Evolutionary conservation across 1,284 basidiomycete genomes (phyloP).

Genomic region (Moesziomyces globuligerus): DNA sequence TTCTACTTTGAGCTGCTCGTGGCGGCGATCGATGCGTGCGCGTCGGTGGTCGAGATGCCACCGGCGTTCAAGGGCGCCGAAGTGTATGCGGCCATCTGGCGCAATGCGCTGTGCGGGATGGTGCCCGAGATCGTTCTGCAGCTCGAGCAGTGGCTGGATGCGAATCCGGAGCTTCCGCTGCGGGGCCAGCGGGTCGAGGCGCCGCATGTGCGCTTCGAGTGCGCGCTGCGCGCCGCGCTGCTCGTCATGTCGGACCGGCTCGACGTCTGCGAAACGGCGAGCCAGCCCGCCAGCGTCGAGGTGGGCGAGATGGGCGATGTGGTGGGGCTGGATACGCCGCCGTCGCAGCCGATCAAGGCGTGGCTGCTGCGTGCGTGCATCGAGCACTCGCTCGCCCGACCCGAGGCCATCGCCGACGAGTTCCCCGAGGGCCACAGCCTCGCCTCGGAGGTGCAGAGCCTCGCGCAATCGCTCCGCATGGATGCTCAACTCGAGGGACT

Average conservation of each 20-base stretch:
- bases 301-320: slow-evolving; percentile 16
- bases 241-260: slow-evolving; percentile 27
- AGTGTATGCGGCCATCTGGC: slow-evolving; percentile 38
- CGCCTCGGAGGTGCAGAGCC: slow-evolving; percentile 41
- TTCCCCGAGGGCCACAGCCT: slow-evolving; percentile 43
- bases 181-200: slow-evolving; percentile 32
- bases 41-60: slow-evolving; percentile 31
- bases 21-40: slow-evolving; percentile 40
- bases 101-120: slow-evolving; percentile 42
- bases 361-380: slow-evolving; percentile 44
- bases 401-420: slow-evolving; percentile 48
- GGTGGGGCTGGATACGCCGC: slow-evolving; percentile 31
- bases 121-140: slow-evolving; percentile 41
- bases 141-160: slow-evolving; percentile 50
- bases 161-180: slow-evolving; percentile 19
- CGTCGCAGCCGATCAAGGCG: slow-evolving; percentile 40
- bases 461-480: slow-evolving; percentile 40
- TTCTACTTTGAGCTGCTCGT: slow-evolving; percentile 47
- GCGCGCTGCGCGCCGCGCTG: slow-evolving; percentile 27
- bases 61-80: slow-evolving; percentile 28
- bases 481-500: slow-evolving; percentile 45
- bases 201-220: slow-evolving; percentile 38
- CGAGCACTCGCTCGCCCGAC: slow-evolving; percentile 39
- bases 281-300: background rate
- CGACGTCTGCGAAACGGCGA: slow-evolving; percentile 29